Evolutionary conservation across 306 rosid species (phyloP), one percentile per base, ranked within the genome.

Genomic region (Cajanus cajan): DNA sequence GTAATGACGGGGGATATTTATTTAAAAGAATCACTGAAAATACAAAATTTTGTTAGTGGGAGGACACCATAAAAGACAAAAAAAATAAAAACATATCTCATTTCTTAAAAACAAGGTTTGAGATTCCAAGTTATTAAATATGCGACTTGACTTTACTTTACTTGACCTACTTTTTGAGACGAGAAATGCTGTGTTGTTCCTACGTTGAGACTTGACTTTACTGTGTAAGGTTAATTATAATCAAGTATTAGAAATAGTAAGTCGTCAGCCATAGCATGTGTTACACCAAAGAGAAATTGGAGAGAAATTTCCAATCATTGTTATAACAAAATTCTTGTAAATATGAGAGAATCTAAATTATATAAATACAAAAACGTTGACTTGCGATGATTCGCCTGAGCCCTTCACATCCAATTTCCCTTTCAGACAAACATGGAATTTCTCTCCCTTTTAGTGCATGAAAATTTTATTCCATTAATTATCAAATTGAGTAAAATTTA

Each of bases 351-450:
- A 57, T 52, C 50, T 15, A 8, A 2, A 72, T 14, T 16, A 33
- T n/a, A 47, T 48, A 18, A 48, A 71, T 28, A 28, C 55, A 48
- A 31, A 48, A 50, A 14, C 61, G 63, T 71, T 70, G 76, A 70
- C 76, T 71, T 71, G 18, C 47, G 28, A 31, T 69, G 28, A 69
- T 44, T 44, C 43, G 15, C 5, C 24, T 44, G 24, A 24, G 21
- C 8, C 73, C 55, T 44, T 25, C 74, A 24, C 73, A 68, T 44
- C 58, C 21, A 4, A 31, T 70, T 48, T 70, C 62, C 62, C 76
- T 71, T 50, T 50, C 31, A 71, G 8, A 71, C 5, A 16, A 70
- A 28, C 7, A 51, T 71, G 63, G 33, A 71, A 71, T 52, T 36
- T 51, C 12, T 36, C 16, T 71, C 34, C 12, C 10, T 28, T 25